Evolutionary conservation across 805 yeast genomes (phyloP), one percentile per base, ranked within the genome.

Genomic region (Starmerella bombicola): DNA sequence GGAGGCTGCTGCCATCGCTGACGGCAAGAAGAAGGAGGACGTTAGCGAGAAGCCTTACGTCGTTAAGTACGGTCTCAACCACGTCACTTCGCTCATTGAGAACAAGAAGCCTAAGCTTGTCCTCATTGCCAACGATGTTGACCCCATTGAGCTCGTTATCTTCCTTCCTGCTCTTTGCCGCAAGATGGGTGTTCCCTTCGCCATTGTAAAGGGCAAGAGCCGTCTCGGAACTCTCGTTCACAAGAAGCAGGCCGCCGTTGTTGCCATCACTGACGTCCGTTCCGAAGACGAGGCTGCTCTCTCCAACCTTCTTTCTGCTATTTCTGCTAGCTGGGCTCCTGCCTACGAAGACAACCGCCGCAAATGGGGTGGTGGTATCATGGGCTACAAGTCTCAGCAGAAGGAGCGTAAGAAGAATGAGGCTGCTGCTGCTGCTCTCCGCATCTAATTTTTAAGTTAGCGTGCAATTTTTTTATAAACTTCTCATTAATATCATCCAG

Each of bases 291-390:
- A 84, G 73, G 76, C 95, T 63, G 85, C 82, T 63, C 78, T 88
- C 61, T 86, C 96, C 56, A 81, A 83, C 67, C 76, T 88, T 62
- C 75, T 91, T 56, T 80, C 95, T 45, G 80, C 97, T 62, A 76
- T 88, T 68, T 78, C 84, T 71, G 79, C 93, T 56, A 85, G 84
- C 91, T 88, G 80, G 71, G 67, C 69, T 59, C 94, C 82, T 65
- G 83, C 84, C 71, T 83, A 79, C 80, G 96, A 88, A 64, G 96
- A 91, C 59, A 63, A 74, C 65, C 88, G 93, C 78, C 85, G 83
- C 73, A 94, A 84, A 80, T 88, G 98, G 98, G 97, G 97, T 76
- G 98, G 98, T 76, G 98, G 98, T 76, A 65, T 84, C 69, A 73
- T 91, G 76, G 95, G 97, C 69, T 71, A 80, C 59, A 91, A 88